Evolutionary conservation across 2,329 filamentous ascomycete genomes (phyloP), one percentile per base, ranked within the genome.

Genomic region (Venturia nashicola): DNA sequence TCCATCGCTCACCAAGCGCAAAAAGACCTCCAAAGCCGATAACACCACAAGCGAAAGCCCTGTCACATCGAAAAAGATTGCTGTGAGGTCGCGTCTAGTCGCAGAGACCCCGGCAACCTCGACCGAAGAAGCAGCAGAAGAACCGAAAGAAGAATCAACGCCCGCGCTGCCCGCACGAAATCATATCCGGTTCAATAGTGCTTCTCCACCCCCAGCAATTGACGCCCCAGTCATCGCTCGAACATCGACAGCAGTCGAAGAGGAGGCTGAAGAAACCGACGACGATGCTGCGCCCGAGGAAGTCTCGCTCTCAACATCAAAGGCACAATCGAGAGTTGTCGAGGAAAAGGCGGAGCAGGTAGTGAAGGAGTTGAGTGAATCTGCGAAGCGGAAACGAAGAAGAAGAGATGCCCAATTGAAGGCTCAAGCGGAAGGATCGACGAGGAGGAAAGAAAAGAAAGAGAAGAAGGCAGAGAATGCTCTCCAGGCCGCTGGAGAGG

Each of bases 201-300:
- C 43, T 42, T 55, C 46, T 40, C 61, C 61, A n/a, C 61, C 61
- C 8, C 61, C 61, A n/a, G 61, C 51, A 55, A 20, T 39, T 23
- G n/a, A 23, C 36, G 16, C 46, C 9, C 18, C 20, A 34, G 20
- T 2, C 23, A 57, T n/a, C 12, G 46, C 12, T 9, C 32, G 59
- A n/a, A 36, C 5, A n/a, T 34, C 36, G 12, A 46, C 12, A 59
- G 48, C 16, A 27, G 18, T 43, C 42, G 39, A 42, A 11, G 61
- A 63, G 6, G 46, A 55, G 32, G 48, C 46, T 27, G 61, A 63
- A 42, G 61, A 23, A 32, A 63, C 48, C 39, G 62, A 64, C 20
- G 54, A 59, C 18, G 55, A 64, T 42, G 62, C 62, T 14, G 62
- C 62, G 1, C 62, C 62, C 7, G 62, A 64, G 32, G 62, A 55